These are phyloP conservation scores for Botrytis hyacinthi DNA, from an alignment of 2,329 filamentous ascomycete species.

Conservation along the genomic window DNA sequence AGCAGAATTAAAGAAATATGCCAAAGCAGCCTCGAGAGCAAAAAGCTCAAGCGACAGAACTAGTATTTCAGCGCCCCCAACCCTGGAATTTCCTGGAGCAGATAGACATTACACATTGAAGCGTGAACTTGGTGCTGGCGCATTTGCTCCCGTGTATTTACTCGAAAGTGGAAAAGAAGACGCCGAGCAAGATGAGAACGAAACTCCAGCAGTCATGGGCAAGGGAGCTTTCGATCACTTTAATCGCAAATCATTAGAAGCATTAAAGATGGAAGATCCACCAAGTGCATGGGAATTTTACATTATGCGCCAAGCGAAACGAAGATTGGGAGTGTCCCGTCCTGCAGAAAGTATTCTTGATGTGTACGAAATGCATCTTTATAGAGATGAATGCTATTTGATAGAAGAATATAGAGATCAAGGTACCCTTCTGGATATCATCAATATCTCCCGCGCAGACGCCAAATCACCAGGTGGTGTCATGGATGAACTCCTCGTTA, in stretches of 20 bases:
- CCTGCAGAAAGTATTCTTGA: slow-evolving; percentile 74
- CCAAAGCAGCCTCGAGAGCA: slow-evolving; percentile 55
- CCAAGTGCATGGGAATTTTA: slow-evolving; percentile 94
- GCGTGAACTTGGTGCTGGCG: slow-evolving; percentile 85
- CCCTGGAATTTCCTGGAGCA: slow-evolving; percentile 65
- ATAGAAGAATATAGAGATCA: slow-evolving; percentile 85
- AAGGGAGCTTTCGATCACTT: slow-evolving; percentile 58
- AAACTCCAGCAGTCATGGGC: slow-evolving; percentile 53
- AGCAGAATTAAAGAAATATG: slow-evolving; percentile 76
- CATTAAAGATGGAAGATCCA: slow-evolving; percentile 91
- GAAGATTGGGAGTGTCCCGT: slow-evolving; percentile 71
- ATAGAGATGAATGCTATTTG: slow-evolving; percentile 84
- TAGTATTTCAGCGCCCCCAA: slow-evolving; percentile 56
- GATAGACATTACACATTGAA: slow-evolving; percentile 72
- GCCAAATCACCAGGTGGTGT: slow-evolving; percentile 55
- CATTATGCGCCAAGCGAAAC: slow-evolving; percentile 81
- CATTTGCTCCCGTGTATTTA: slow-evolving; percentile 93
- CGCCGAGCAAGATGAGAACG: slow-evolving; percentile 48
- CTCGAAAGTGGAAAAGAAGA: slow-evolving; percentile 67
- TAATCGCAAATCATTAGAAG: slow-evolving; percentile 63
- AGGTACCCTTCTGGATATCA: slow-evolving; percentile 89
- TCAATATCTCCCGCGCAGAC: slow-evolving; percentile 80
- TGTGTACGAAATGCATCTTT: slow-evolving; percentile 89
- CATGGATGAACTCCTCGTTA: slow-evolving; percentile 87
- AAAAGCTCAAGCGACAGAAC: slow-evolving; percentile 54